Evolutionary conservation across 371 early-diverging fungal species (phyloP), one percentile per base, ranked within the genome.

Genomic region (Saksenaea oblongispora): DNA sequence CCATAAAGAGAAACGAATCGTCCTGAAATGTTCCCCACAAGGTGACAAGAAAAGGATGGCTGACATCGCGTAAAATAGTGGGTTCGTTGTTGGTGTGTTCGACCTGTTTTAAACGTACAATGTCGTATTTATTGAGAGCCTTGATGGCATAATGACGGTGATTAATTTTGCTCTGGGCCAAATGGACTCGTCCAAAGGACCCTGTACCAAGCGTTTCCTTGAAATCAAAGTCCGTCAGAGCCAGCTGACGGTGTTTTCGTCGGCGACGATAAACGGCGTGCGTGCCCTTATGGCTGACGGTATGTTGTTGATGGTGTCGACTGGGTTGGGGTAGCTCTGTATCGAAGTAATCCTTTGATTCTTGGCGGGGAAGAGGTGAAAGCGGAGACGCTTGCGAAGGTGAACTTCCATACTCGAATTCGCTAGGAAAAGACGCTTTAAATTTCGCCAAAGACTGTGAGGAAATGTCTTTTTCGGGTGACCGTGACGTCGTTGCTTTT

Each of bases 61-160:
- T 81, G 11, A 92, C 85, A 51, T 94, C 74, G 54, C 90, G 86
- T 31, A 98, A 74, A 17, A 95, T 96, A 28, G 90, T 87, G 47
- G 93, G 86, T 77, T 98, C 97, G 5, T 95, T 94, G 47, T 94
- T 83, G 22, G 94, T 94, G 53, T 95, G 96, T 22, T 87, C 88
- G 5, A 95, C 93, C 91, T 96, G 95, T 68, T 96, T 95, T 68
- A 94, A 90, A 26, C 92, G 87, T 53, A 97, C 91, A 87, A 98
- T 94, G 64, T 97, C 94, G 15, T 91, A 87, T 69, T 97, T 98
- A 59, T 91, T 89, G 31, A 98, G 75, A 11, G 94, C 87, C 72
- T 98, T 98, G 73, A 97, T 95, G 8, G 98, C 98, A 68, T 84
- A 89, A 70, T 82, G 86, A 58, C 81, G 78, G 14, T 74, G 78